Evolutionary conservation across 2,329 filamentous ascomycete species (phyloP), one percentile per base, ranked within the genome.

Genomic region (Fusarium annulatum): DNA sequence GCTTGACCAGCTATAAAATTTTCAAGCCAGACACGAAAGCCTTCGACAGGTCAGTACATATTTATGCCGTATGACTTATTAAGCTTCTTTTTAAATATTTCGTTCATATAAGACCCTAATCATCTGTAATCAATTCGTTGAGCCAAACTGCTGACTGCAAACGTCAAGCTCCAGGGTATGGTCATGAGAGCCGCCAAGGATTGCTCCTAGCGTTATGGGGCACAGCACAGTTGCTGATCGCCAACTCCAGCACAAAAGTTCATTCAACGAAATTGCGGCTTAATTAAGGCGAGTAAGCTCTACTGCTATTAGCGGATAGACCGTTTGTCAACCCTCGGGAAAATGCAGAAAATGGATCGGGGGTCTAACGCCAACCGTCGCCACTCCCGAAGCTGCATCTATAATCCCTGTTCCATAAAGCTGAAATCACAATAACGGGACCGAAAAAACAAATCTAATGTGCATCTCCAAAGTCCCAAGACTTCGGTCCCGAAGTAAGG

Each of bases 1-100:
- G 4, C 26, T 48, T 3, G 7, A 2, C 2, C 0, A n/a, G 11
- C 10, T 7, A 18, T 18, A 1, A 4, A 12, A 18, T 4, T 16
- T 3, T 33, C 15, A 3, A 14, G 21, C 46, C 8, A 5, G 7
- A 16, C 10, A 3, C 5, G 1, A 12, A 18, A n/a, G 5, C 21
- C 9, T n/a, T 9, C 2, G 6, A 51, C 21, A 18, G 3, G 15
- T 9, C 28, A 49, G 7, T 9, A 7, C 3, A 3, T 23, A 5
- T 18, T 33, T 7, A 9, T 6, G 2, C 7, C 12, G 5, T 23
- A 18, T 12, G 21, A 12, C 3, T 3, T 18, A 9, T 19, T 3
- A 2, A 10, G 26, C 26, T 26, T 26, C 26, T 26, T 23, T 6
- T 42, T 15, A 16, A 23, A 23, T 4, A 8, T 43, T 4, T 1